phyloP scores from a whole-genome alignment of 192 early-diverging fungal genomes.

The Coemansia sp. region DNA sequence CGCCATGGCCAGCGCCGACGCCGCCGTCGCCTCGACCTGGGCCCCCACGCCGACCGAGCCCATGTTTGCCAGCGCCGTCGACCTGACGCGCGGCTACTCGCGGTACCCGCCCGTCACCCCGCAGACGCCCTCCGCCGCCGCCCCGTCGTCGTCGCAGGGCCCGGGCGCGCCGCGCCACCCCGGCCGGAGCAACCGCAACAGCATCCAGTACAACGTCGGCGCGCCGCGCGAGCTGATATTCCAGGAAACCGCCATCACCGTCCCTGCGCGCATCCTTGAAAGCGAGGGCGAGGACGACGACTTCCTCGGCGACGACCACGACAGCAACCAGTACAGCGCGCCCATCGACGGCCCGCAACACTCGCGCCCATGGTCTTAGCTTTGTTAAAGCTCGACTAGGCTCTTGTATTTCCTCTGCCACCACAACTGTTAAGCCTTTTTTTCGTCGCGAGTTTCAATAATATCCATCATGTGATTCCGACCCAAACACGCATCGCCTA shows the following conservation, averaged over 20 bases:
- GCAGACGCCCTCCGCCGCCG: conserved; percentile 10
- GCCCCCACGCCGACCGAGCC: conserved; percentile 16
- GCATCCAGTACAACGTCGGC: conserved; percentile 50
- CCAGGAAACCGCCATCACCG: conserved; percentile 39
- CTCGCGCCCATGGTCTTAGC: not conserved
- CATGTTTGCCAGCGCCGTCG: conserved; percentile 15
- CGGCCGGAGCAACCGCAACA: conserved; percentile 49
- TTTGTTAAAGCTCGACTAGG: too few relatives aligned
- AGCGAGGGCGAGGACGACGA: conserved; percentile 34
- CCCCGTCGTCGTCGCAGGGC: conserved; percentile 8
- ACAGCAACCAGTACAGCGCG: not conserved
- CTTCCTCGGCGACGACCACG: conserved; percentile 19
- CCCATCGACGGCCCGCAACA: not conserved
- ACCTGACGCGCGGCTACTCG: conserved; percentile 27
- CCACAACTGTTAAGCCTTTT: too few relatives aligned
- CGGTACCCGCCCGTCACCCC: conserved; percentile 32
- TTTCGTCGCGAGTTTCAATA: too few relatives aligned
- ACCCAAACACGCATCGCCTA: not conserved
- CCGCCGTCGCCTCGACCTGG: conserved; percentile 18
- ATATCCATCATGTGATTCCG: conserved; percentile 1
- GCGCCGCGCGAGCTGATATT: conserved; percentile 50
- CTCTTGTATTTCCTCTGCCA: too few relatives aligned
- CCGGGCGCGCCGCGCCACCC: conserved; percentile 7
- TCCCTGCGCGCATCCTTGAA: conserved; percentile 37
- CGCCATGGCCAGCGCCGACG: not conserved